Conservation (phyloP, 768 basidiomycete species). For the Suillus luteus region DNA sequence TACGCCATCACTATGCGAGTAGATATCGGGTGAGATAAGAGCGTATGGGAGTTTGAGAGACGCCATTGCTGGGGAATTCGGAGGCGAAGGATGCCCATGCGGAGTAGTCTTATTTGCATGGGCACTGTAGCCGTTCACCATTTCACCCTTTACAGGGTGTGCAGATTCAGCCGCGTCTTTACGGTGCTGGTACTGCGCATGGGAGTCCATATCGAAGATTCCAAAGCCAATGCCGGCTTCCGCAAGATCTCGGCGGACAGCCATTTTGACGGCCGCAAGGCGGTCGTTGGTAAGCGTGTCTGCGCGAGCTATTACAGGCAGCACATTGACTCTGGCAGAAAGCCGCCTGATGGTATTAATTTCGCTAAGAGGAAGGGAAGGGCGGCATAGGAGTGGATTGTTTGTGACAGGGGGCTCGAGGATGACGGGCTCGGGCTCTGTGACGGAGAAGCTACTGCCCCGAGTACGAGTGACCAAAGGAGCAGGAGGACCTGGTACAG, state of each 20-base stretch:
- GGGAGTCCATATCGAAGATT: conserved; percentile 79
- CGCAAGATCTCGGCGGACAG: conserved; percentile 78
- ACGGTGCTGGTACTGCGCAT: conserved; percentile 47
- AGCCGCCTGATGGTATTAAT: conserved; percentile 78
- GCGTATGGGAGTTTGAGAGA: conserved; percentile 79
- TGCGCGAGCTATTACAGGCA: conserved; percentile 82
- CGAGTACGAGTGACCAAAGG: conserved; percentile 70
- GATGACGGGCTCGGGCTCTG: conserved; percentile 75
- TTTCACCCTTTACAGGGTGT: conserved; percentile 50
- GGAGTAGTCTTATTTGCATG: conserved; percentile 54
- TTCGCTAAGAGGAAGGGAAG: conserved; percentile 69
- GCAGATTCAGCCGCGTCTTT: conserved; percentile 46
- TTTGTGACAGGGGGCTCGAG: conserved; percentile 78
- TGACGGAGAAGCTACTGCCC: conserved; percentile 69
- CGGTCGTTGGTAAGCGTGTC: conserved; percentile 83
- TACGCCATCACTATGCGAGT: conserved; percentile 84
- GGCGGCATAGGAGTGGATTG: conserved; percentile 66
- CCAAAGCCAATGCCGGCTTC: conserved; percentile 87
- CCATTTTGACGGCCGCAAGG: conserved; percentile 75
- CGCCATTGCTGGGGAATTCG: conserved; percentile 64
- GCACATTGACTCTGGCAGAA: conserved; percentile 82
- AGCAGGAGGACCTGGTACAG: conserved; percentile 64
- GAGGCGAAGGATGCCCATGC: conserved; percentile 58
- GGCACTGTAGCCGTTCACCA: conserved; percentile 51
- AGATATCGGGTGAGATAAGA: conserved; percentile 79